Base-by-base conservation (phyloP, 2,329 filamentous ascomycete genomes). In the Pseudogymnoascus sp. region DNA sequence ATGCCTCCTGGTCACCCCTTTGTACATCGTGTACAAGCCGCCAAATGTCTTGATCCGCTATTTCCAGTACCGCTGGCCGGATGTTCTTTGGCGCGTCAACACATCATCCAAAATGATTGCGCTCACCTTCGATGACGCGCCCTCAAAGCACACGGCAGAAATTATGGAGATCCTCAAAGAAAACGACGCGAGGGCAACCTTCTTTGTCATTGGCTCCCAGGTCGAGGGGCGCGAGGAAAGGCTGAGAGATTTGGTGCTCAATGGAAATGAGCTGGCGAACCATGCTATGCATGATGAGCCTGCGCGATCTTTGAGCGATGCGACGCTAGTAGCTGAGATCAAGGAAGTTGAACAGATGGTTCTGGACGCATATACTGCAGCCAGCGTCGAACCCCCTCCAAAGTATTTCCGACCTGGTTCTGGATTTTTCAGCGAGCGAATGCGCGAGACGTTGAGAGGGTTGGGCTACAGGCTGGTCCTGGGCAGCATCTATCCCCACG, bases 251-350 rank as follows among this genome's bases (percentile, higher is more conserved):
- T 76, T 89, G 1, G 77, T 89, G n/a, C 75, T 77, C 37, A 77
- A 75, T 58, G 86, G 85, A 21, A 83, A 88, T 72, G 88, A 92
- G 76, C 78, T 96, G 3, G 92, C 83, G 24, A 96, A 96, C 74
- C 92, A 96, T 74, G 92, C 89, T 8, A 92, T 94, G 90, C 83
- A 85, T 72, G 92, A 96, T 74, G 90, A 94, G 76, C 85, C 90
- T 0, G 87, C 86, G 8, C 79, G 82, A 47, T 77, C 77, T 0
- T 77, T 96, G 26, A 74, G 78, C 40, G 79, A 85, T 59, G 76
- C 75, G 0, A 79, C 82, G 64, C 81, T 96, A 1, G 74, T 78
- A 36, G 69, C 71, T 1, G 84, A 96, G 76, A 86, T 95, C 59
- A 70, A 73, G 10, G 67, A 78, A 9, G 90, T 95, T 13, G 84